Evolutionary conservation across 148 eudicot genomes (phyloP).

Genomic region (Rhododendron henanense): DNA sequence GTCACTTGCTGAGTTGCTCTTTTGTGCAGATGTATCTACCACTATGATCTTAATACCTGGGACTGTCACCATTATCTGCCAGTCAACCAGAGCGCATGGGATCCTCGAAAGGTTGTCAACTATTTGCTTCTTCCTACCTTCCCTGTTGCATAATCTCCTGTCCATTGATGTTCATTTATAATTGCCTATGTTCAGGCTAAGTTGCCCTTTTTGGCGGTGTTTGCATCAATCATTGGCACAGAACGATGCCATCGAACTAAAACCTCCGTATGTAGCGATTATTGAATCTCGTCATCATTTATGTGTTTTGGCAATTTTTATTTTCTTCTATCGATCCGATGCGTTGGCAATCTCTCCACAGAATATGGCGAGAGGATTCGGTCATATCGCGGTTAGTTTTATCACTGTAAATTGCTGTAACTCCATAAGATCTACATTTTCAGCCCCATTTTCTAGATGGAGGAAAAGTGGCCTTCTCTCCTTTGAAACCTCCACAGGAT

Average conservation of each 20-base stretch:
- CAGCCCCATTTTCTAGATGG: no score
- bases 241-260: no score
- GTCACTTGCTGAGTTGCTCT: background rate
- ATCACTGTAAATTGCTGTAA: no score
- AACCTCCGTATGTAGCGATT: no score
- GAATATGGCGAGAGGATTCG: no score
- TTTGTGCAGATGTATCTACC: constrained; percentile 36
- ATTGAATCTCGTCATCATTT: no score
- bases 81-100: constrained; percentile 54
- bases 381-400: no score
- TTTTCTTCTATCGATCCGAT: no score
- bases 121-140: background rate
- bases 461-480: background rate
- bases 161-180: background rate
- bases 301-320: no score
- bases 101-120: constrained; percentile 54
- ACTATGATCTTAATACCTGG: constrained; percentile 69
- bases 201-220: background rate
- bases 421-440: no score
- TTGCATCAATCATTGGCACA: no score
- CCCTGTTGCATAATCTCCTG: background rate
- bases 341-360: no score
- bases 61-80: constrained; percentile 64
- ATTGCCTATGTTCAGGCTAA: constrained; percentile 55
- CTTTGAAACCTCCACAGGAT: background rate